Base-by-base conservation (phyloP, 805 yeast genomes). In the Candida easanensis region DNA sequence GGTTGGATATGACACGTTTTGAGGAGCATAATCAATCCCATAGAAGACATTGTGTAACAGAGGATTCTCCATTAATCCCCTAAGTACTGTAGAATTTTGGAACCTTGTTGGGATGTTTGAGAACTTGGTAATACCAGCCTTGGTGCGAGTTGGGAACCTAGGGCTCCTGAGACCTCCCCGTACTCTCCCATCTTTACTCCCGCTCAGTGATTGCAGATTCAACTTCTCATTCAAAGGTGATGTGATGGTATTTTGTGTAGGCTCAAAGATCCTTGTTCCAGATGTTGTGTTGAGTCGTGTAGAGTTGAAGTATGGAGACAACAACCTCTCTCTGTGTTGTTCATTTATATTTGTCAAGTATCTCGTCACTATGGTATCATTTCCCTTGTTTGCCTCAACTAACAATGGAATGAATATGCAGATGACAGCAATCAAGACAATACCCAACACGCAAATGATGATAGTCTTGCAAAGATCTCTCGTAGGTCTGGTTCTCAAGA, bases 1-100 rank as follows among this genome's bases (percentile, higher is more conserved):
- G 15, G 49, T 38, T 0, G 86, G 85, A 37, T 65, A 72, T 54
- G 69, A 68, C 1, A 76, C 77, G 36, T 70, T 65, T 44, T 62
- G 58, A 0, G 88, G 88, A 4, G 84, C 71, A 57, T 83, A 83
- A 17, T 77, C 75, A 15, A 83, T 46, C 0, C 88, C 88, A 50
- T 74, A 68, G 47, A 82, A 77, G 2, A 68, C 64, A 36, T 66
- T 63, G 8, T 52, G 52, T 25, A 70, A 53, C 14, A 52, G 36
- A 14, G 56, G 49, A 18, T 67, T 56, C 10, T 54, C 56, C 74
- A 75, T 65, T n/a, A 74, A 48, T 0, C 52, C 41, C 18, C 56
- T 44, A 0, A 76, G 53, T 41, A 71, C 73, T 2, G 44, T 34
- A 39, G 70, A 73, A 1, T 53, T 48, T 21, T 57, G 59, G 41